These are phyloP conservation scores for Sugiyamaella novakii DNA, from an alignment of 1,139 yeast species.

Conservation along the genomic window DNA sequence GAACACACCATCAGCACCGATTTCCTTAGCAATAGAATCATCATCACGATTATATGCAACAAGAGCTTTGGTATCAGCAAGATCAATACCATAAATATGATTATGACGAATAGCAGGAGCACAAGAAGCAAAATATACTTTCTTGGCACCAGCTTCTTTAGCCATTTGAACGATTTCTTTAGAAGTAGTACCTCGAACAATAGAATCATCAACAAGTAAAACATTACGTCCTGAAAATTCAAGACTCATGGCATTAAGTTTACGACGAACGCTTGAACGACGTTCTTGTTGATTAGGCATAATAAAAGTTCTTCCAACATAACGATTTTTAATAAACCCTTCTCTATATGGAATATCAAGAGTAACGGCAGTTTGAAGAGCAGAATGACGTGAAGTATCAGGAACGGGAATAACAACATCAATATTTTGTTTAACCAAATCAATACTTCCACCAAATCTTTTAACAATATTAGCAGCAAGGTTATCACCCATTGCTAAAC, in stretches of 20 bases:
- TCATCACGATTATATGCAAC: conserved; percentile 83
- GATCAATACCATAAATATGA: conserved; percentile 95
- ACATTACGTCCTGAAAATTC: conserved; percentile 87
- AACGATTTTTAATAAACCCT: conserved; percentile 95
- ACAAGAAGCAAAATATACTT: conserved; percentile 92
- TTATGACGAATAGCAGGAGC: conserved; percentile 96
- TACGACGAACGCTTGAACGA: conserved; percentile 89
- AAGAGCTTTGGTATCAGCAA: conserved; percentile 91
- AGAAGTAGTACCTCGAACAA: conserved; percentile 96
- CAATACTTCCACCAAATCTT: conserved; percentile 50
- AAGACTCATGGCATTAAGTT: conserved; percentile 92
- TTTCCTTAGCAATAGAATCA: conserved; percentile 70
- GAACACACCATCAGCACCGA: conserved; percentile 90
- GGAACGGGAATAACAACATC: conserved; percentile 99
- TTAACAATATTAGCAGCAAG: conserved; percentile 70
- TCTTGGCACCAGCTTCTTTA: conserved; percentile 92
- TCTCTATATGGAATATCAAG: conserved; percentile 87
- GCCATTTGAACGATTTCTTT: conserved; percentile 97
- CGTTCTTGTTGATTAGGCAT: conserved; percentile 98
- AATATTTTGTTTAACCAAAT: conserved; percentile 56
- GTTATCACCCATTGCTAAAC: conserved; percentile 92
- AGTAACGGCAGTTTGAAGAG: conserved; percentile 85
- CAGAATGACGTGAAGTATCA: conserved; percentile 94
- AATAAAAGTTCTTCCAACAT: conserved; percentile 95
- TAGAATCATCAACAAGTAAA: conserved; percentile 93